Conservation (phyloP, 768 basidiomycete genomes). For the Leccinum olivaceopallidum region DNA sequence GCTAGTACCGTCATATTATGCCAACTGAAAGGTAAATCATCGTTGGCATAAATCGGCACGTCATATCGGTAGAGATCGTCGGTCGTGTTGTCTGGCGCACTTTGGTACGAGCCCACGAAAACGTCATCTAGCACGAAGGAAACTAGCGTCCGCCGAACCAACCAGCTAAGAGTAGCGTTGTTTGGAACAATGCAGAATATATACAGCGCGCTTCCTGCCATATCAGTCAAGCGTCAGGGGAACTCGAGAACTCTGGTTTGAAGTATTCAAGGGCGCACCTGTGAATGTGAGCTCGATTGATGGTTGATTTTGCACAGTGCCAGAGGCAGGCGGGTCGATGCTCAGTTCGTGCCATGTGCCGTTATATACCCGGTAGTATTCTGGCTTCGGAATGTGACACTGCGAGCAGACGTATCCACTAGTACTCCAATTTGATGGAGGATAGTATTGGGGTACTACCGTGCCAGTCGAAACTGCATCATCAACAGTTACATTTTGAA, state of each 20-base stretch:
- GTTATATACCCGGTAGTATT: constrained; percentile 2
- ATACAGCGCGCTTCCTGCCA: constrained; percentile 16
- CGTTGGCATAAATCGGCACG: constrained; percentile 15
- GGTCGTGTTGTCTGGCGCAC: background rate
- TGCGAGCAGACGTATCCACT: too few relatives aligned
- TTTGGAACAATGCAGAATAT: constrained; percentile 23
- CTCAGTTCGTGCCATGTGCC: constrained; percentile 25
- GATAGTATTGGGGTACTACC: constrained; percentile 6
- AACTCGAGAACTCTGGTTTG: background rate
- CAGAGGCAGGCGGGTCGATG: background rate
- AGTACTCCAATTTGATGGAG: too few relatives aligned
- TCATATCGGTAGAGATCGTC: constrained; percentile 12
- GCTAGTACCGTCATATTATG: constrained; percentile 14
- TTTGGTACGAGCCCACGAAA: background rate
- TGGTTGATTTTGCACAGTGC: background rate
- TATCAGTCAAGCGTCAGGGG: background rate
- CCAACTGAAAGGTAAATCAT: background rate
- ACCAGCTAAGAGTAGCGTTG: background rate
- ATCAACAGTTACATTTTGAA: constrained; percentile 19
- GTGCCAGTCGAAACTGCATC: constrained; percentile 13
- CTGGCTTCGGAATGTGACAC: too few relatives aligned
- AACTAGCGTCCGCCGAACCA: background rate
- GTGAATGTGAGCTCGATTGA: constrained; percentile 11
- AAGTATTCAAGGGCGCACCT: constrained; percentile 1
- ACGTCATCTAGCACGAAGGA: constrained; percentile 12